Evolutionary conservation across 108 stramenopile genomes (phyloP).

Genomic region (Discostella stelligeroides): DNA sequence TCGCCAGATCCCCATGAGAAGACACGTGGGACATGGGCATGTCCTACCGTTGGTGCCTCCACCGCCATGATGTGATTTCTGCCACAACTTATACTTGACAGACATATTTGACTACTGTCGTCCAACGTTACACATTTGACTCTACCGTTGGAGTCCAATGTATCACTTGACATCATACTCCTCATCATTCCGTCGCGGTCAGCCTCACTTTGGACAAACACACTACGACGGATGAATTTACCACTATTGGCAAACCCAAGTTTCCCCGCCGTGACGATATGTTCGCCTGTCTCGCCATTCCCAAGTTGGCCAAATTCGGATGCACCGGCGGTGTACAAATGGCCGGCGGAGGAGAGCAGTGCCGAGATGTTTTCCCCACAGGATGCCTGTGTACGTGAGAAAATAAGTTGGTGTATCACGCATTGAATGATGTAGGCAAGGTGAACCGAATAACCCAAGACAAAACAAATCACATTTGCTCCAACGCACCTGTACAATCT

Average conservation of each 20-base stretch:
- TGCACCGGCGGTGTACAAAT: constrained; percentile 78
- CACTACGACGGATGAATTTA: constrained; percentile 60
- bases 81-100: constrained; percentile 76
- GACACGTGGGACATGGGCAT: constrained; percentile 51
- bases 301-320: constrained; percentile 86
- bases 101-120: constrained; percentile 50
- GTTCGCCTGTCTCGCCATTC: constrained; percentile 90
- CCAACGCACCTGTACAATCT: constrained; percentile 57
- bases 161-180: constrained; percentile 7
- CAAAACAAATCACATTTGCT: not conserved
- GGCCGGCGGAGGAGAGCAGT: constrained; percentile 69
- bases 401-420: not conserved
- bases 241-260: constrained; percentile 72
- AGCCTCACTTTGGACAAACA: constrained; percentile 63
- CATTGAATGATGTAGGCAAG: too few relatives aligned
- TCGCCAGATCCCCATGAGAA: constrained; percentile 88
- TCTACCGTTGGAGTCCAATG: constrained; percentile 24
- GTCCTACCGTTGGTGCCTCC: constrained; percentile 59
- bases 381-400: constrained; percentile 46
- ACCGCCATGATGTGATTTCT: constrained; percentile 82
- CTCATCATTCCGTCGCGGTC: constrained; percentile 48
- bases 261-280: constrained; percentile 82
- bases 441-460: not conserved
- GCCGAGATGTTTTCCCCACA: constrained; percentile 89
- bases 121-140: constrained; percentile 45